Conservation (phyloP, 75 land plant species). For the Picea sitchensis region DNA sequence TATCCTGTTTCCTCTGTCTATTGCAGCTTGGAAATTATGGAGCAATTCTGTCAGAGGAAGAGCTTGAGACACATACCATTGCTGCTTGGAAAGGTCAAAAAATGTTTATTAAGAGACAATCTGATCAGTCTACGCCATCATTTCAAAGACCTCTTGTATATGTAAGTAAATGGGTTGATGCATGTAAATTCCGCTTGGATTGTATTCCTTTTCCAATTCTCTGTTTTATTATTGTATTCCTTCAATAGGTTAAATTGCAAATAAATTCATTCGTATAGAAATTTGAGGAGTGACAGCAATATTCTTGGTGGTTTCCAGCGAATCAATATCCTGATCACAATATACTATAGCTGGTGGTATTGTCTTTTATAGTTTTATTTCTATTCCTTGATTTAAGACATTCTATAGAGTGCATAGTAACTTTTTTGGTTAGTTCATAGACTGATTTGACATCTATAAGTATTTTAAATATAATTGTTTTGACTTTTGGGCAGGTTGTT, state of each 20-base stretch:
- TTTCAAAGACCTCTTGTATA: constrained; percentile 29
- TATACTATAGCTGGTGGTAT: neutral
- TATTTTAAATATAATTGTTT: no score
- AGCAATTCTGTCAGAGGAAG: constrained; percentile 86
- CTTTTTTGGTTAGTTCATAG: neutral
- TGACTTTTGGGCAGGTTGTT: no score
- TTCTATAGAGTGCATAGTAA: neutral
- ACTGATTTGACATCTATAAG: no score
- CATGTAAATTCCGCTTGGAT: neutral
- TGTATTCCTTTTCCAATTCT: neutral
- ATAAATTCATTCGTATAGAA: neutral
- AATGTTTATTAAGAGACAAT: constrained; percentile 23
- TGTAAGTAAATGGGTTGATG: constrained; percentile 28
- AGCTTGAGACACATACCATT: constrained; percentile 96
- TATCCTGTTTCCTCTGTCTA: neutral
- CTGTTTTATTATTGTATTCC: neutral
- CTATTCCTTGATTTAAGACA: neutral
- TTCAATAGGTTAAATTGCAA: neutral
- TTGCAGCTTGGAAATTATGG: constrained; percentile 86
- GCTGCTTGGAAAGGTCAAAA: constrained; percentile 94
- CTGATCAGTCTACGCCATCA: constrained; percentile 10
- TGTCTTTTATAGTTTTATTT: neutral
- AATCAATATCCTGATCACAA: neutral
- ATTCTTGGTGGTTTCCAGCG: neutral
- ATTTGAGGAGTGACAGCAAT: neutral